These are phyloP conservation scores for Dissophora ornata DNA, from an alignment of 192 early-diverging fungal genomes.

Conservation along the genomic window DNA sequence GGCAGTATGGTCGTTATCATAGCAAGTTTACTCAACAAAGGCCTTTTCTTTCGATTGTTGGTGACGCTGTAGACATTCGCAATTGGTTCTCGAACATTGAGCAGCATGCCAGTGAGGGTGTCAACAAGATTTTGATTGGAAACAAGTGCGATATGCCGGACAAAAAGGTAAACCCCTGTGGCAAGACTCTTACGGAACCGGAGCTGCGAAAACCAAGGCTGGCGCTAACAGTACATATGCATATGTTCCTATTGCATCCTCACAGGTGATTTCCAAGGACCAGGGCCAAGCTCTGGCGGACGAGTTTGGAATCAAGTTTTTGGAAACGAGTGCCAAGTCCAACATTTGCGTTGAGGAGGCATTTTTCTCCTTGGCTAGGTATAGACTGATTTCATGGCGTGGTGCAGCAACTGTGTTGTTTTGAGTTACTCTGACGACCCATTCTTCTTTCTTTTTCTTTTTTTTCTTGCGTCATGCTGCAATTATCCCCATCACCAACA, in stretches of 20 bases:
- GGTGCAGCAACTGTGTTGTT: too few species aligned
- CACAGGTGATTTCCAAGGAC: slow-evolving; percentile 91
- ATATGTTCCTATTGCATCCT: too few species aligned
- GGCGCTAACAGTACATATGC: too few species aligned
- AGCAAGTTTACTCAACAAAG: too few species aligned
- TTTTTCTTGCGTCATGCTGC: neutral
- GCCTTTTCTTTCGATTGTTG: neutral
- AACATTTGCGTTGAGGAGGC: slow-evolving; percentile 98
- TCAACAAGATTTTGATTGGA: slow-evolving; percentile 98
- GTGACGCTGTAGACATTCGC: slow-evolving; percentile 80
- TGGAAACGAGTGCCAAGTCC: slow-evolving; percentile 98
- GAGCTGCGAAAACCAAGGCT: too few species aligned
- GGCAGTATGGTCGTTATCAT: too few species aligned
- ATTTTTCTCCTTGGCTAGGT: slow-evolving; percentile 95
- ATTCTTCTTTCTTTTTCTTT: neutral
- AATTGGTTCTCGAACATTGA: slow-evolving; percentile 99
- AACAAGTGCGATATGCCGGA: slow-evolving; percentile 99
- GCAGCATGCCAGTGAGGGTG: slow-evolving; percentile 98
- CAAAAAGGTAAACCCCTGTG: slow-evolving; percentile 76
- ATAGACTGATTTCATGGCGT: slow-evolving; percentile 3
- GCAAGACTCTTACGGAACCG: too few species aligned
- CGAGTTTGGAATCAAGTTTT: slow-evolving; percentile 94
- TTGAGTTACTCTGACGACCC: too few species aligned
- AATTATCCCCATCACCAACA: slow-evolving; percentile 35
- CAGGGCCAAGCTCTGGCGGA: slow-evolving; percentile 95